Evolutionary conservation across 2,329 filamentous ascomycete genomes (phyloP).

Genomic region (Aspergillus brasiliensis): DNA sequence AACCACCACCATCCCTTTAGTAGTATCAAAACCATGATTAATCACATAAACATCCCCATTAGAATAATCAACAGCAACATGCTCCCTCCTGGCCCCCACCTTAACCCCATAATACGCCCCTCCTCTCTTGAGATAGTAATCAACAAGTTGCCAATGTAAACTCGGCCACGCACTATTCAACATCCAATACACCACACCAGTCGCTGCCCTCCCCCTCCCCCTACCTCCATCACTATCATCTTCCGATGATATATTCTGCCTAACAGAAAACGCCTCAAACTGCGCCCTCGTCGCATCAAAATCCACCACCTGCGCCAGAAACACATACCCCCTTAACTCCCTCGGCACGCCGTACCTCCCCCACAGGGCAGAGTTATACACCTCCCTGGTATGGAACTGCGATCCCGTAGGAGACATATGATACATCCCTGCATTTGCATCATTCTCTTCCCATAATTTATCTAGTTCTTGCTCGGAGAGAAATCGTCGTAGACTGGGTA

Average conservation of each 20-base stretch:
- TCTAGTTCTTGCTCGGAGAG: conserved; percentile 54
- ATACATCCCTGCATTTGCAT: conserved; percentile 56
- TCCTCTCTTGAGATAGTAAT: conserved; percentile 62
- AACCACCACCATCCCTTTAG: conserved; percentile 45
- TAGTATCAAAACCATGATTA: conserved; percentile 52
- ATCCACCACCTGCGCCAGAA: conserved; percentile 64
- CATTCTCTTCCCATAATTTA: conserved; percentile 54
- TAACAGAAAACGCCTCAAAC: conserved; percentile 58
- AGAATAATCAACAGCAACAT: conserved; percentile 59
- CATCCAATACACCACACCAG: conserved; percentile 69
- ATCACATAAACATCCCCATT: conserved; percentile 53
- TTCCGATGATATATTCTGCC: conserved; percentile 47
- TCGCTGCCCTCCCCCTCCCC: conserved; percentile 50
- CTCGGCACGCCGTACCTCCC: conserved; percentile 55
- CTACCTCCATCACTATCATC: too few relatives aligned
- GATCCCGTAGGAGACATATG: conserved; percentile 63
- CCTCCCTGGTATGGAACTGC: conserved; percentile 57
- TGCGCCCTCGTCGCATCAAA: conserved; percentile 65
- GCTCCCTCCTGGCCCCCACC: conserved; percentile 52
- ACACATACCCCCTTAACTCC: conserved; percentile 59
- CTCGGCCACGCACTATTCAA: conserved; percentile 66
- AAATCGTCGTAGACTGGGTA: conserved; percentile 57
- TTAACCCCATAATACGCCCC: conserved; percentile 65
- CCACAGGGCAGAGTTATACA: conserved; percentile 61
- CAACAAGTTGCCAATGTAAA: conserved; percentile 67